Conservation (phyloP, 116 monocot genomes). For the Trichopus zeylanicus region DNA sequence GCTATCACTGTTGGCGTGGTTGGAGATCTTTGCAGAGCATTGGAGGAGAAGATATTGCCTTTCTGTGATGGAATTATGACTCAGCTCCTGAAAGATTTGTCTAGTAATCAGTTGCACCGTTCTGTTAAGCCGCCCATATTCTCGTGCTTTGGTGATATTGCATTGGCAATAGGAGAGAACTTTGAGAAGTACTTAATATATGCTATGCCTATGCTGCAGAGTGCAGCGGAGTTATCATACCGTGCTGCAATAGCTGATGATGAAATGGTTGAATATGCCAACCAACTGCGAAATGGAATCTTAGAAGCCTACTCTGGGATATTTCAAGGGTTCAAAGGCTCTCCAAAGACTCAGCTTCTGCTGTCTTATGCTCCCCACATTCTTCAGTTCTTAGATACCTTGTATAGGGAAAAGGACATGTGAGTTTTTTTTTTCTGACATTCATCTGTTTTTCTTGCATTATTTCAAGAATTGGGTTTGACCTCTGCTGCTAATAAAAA, state of each 20-base stretch:
- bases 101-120: slow-evolving; percentile 50
- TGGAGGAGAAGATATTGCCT: slow-evolving; percentile 35
- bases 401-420: slow-evolving; percentile 51
- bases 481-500: background rate
- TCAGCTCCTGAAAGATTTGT: slow-evolving; percentile 47
- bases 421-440: too few species aligned
- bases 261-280: slow-evolving; percentile 56
- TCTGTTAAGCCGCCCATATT: slow-evolving; percentile 52
- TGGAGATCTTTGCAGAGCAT: slow-evolving; percentile 34
- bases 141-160: slow-evolving; percentile 36
- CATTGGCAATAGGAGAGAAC: slow-evolving; percentile 44
- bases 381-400: slow-evolving; percentile 29
- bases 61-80: slow-evolving; percentile 61
- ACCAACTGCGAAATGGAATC: slow-evolving; percentile 43
- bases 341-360: slow-evolving; percentile 25
- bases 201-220: slow-evolving; percentile 54
- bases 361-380: slow-evolving; percentile 27
- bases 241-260: slow-evolving; percentile 20
- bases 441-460: background rate
- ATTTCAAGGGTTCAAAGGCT: slow-evolving; percentile 58
- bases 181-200: slow-evolving; percentile 41
- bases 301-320: slow-evolving; percentile 44
- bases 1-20: slow-evolving; percentile 52
- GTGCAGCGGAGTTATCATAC: slow-evolving; percentile 37
- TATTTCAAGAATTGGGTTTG: background rate